Base-by-base conservation (phyloP, 305 asterid species). In the Withania somnifera region DNA sequence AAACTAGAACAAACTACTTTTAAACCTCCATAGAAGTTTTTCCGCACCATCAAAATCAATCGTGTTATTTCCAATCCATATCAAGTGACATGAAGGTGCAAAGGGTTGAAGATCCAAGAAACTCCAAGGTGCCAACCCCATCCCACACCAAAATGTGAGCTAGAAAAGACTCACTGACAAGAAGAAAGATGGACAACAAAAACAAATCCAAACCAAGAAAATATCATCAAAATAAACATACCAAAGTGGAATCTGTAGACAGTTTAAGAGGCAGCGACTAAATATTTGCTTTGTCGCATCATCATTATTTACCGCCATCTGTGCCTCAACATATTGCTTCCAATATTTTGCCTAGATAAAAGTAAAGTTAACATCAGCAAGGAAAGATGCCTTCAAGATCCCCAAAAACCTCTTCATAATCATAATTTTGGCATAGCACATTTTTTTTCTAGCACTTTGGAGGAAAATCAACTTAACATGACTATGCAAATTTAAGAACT, bases 271-370 rank as follows among this genome's bases (percentile, higher is more conserved):
- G 88, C 99, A 95, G 45, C 99, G 98, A 84, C 98, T 93, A 87
- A 95, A 95, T 77, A 94, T 89, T 81, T 92, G 98, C 87, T 90
- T 93, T 42, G 93, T 81, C 52, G 97, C 97, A 79, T 95, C 99
- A 84, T 95, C 99, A 83, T 95, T 91, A 87, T 93, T 94, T 71
- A 87, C 90, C 45, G 93, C 91, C 98, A 95, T 93, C 87, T 90
- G 89, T 42, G 97, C 99, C 87, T 95, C 99, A 20, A 93, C 92
- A 88, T 92, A 95, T 84, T 95, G 99, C 90, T 91, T 95, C 99
- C 99, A 95, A 80, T 86, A 95, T 88, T 92, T 95, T 53, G 98
- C 98, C 99, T 94, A 82, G 36, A 80, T 19, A 60, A 57, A 79
- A 79, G 45, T 38, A 82, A 71, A 83, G 58, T 36, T 53, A 26